Evolutionary conservation across 2,329 filamentous ascomycete genomes (phyloP).

Genomic region (Fusarium humuli): DNA sequence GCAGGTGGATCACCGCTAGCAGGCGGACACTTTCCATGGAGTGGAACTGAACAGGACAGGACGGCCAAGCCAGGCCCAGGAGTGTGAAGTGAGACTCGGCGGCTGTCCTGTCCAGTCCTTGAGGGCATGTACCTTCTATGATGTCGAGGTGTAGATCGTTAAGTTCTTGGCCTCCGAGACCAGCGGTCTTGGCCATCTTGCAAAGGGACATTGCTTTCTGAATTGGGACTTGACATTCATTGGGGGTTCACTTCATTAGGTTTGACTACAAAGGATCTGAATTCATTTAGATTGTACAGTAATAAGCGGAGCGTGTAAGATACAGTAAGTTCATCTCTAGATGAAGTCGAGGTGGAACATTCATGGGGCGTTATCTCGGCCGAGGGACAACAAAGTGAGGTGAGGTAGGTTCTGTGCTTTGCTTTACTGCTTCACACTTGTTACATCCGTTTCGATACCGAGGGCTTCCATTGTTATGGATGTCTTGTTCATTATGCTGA

Average conservation of each 20-base stretch:
- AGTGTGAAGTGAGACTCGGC: conserved; percentile 9
- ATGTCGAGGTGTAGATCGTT: conserved; percentile 36
- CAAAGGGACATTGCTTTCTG: conserved; percentile 21
- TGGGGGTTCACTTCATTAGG: background rate
- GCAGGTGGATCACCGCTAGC: conserved; percentile 47
- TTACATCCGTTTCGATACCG: conserved; percentile 28
- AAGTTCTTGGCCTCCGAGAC: conserved; percentile 32
- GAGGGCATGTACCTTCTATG: conserved; percentile 31
- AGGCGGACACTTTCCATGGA: conserved; percentile 34
- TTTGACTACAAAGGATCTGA: background rate
- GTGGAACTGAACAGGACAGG: background rate
- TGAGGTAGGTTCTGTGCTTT: background rate
- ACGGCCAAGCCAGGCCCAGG: background rate
- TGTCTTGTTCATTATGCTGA: background rate
- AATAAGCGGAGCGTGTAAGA: conserved; percentile 10
- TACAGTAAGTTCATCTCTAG: background rate
- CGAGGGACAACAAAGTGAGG: conserved; percentile 3
- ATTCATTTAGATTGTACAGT: background rate
- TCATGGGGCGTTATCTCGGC: conserved; percentile 26
- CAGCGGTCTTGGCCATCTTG: conserved; percentile 22
- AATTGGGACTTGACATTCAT: conserved; percentile 2
- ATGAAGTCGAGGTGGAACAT: conserved; percentile 32
- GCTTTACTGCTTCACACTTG: conserved; percentile 28
- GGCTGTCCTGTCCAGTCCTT: conserved; percentile 11
- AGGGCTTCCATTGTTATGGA: conserved; percentile 5